Conservation (phyloP, 805 yeast genomes). For the Candida patagonica region DNA sequence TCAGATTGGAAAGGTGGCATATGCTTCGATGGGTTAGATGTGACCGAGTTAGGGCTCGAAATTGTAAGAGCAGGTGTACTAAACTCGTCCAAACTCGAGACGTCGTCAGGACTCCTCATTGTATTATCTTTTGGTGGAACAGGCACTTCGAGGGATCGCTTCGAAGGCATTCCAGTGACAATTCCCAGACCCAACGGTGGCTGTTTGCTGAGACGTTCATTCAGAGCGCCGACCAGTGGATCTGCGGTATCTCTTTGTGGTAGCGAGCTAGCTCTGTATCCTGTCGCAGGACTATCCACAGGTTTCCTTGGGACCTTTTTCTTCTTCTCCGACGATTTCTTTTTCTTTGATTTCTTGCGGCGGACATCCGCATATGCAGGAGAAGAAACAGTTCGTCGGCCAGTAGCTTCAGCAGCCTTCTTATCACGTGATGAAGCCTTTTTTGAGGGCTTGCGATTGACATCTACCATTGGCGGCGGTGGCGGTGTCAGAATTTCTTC, state of each 20-base stretch:
- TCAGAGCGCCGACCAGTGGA: neutral
- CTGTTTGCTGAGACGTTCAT: neutral
- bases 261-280: too few species aligned
- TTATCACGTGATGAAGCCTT: too few species aligned
- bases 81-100: neutral
- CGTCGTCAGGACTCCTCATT: neutral
- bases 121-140: conserved; percentile 2
- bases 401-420: neutral
- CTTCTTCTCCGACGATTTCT: neutral
- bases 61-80: too few species aligned
- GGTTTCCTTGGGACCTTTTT: neutral
- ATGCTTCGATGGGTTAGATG: too few species aligned
- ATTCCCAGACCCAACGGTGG: too few species aligned
- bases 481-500: conserved; percentile 22
- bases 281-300: neutral
- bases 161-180: too few species aligned
- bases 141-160: too few species aligned
- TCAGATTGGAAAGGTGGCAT: too few species aligned
- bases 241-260: too few species aligned
- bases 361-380: conserved; percentile 1
- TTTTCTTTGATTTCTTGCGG: neutral
- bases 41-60: too few species aligned
- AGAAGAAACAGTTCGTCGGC: neutral
- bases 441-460: too few species aligned
- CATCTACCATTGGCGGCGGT: conserved; percentile 12